Base-by-base conservation (phyloP, 2,329 filamentous ascomycete genomes). In the Cadophora sp. region DNA sequence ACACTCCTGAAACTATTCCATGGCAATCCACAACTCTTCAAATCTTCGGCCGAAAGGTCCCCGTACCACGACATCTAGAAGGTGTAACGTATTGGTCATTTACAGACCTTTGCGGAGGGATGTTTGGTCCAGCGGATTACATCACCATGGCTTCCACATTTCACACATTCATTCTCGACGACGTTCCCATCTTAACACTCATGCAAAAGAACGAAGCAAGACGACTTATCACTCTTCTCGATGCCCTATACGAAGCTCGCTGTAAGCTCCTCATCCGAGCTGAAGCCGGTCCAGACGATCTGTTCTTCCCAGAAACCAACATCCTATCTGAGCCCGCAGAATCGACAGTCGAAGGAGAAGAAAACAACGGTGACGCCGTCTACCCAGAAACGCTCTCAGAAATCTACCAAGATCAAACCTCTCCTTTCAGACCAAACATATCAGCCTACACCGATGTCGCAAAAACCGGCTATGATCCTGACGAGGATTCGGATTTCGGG, bases 211-310 rank as follows among this genome's bases (percentile, higher is more conserved):
- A 94, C 76, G 92, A 95, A 79, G 92, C 92, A 0, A 83, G 92
- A 4, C 85, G 92, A 13, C 89, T 96, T 76, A 95, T 95, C 75
- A 94, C 91, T 0, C 83, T 96, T 1, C 84, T 95, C 1, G 92
- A 96, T 74, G 92, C 92, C 0, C 82, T 93, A 0, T 95, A 95
- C 78, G 92, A 95, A 80, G 89, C 91, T n/a, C 85, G 89, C 8
- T 94, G 92, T 78, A 92, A 92, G 72, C 84, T 95, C 11, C 79
- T 93, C 51, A 83, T 95, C 62, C 83, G 87, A 22, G 92, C 91
- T 1, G 84, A 83, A 48, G 87, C 85, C 1, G 87, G 86, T 0
- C 91, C 91, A 0, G 92, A 95, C 71, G 84, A 89, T 33, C 82
- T 94, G 6, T 94, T 95, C 83, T 95, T 96, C 76, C 91, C 92